phyloP scores from a whole-genome alignment of 169 alveolate species.

The Cryptosporidium viatorum region DNA sequence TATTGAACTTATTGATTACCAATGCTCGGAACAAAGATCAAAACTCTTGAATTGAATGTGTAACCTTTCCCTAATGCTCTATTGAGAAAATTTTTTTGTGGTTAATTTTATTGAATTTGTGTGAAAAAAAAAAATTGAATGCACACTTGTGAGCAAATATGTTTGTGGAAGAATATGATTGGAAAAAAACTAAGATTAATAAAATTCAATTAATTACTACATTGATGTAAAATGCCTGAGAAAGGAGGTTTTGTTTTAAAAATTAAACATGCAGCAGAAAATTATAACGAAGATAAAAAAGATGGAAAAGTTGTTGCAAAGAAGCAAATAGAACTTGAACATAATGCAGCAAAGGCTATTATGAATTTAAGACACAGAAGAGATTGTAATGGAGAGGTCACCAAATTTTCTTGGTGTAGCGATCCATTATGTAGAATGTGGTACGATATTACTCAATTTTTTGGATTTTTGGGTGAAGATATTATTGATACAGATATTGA shows the following conservation, averaged over 20 bases:
- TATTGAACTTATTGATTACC: background rate
- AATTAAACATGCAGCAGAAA: slow-evolving; percentile 62
- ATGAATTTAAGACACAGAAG: slow-evolving; percentile 44
- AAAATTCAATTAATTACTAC: background rate
- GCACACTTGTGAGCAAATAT: background rate
- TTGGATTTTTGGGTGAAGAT: slow-evolving; percentile 66
- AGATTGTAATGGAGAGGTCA: slow-evolving; percentile 67
- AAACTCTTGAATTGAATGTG: too few relatives aligned
- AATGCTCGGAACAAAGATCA: too few relatives aligned
- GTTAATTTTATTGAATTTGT: background rate
- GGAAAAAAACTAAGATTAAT: background rate
- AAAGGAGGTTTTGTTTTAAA: slow-evolving; percentile 56
- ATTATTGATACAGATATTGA: slow-evolving; percentile 69
- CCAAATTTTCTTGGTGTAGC: slow-evolving; percentile 69
- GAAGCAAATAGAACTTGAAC: slow-evolving; percentile 55
- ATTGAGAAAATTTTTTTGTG: background rate
- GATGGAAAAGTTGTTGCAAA: slow-evolving; percentile 47
- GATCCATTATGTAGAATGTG: slow-evolving; percentile 75
- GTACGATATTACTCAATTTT: slow-evolving; percentile 68
- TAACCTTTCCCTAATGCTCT: too few relatives aligned
- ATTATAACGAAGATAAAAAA: slow-evolving; percentile 41
- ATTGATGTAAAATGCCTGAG: slow-evolving; percentile 25
- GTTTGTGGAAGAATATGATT: background rate
- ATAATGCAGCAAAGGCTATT: slow-evolving; percentile 53
- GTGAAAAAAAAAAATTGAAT: background rate